These are phyloP conservation scores for Moricandia arvensis DNA, from an alignment of 345 rosid genomes.

Conservation along the genomic window DNA sequence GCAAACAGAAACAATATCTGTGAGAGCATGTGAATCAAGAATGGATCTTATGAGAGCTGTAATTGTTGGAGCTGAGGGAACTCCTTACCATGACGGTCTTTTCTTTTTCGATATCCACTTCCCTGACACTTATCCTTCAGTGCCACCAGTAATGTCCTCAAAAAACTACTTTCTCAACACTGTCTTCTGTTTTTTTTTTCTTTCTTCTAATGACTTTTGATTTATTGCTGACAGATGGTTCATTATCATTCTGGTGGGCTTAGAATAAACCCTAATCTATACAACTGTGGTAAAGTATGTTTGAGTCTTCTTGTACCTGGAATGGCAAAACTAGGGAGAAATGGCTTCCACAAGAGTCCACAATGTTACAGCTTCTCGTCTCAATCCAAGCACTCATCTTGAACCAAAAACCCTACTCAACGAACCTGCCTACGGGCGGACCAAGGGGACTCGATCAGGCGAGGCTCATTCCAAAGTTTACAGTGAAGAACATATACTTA, in stretches of 20 bases:
- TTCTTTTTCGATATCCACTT: slow-evolving; percentile 85
- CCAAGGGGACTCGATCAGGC: slow-evolving; percentile 46
- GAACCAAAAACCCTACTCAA: slow-evolving; percentile 81
- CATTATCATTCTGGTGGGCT: slow-evolving; percentile 81
- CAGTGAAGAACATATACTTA: slow-evolving; percentile 65
- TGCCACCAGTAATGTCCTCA: slow-evolving; percentile 69
- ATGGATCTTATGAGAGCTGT: slow-evolving; percentile 95
- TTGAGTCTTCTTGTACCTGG: slow-evolving; percentile 98
- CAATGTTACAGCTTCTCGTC: slow-evolving; percentile 83
- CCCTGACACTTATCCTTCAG: slow-evolving; percentile 67
- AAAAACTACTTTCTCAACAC: not conserved
- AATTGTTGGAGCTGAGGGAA: slow-evolving; percentile 81
- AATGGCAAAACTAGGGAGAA: slow-evolving; percentile 62
- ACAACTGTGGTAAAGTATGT: slow-evolving; percentile 74
- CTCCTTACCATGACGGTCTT: slow-evolving; percentile 96
- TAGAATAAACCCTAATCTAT: slow-evolving; percentile 82
- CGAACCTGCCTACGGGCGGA: slow-evolving; percentile 73
- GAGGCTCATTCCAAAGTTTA: slow-evolving; percentile 50
- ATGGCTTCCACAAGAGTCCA: slow-evolving; percentile 80
- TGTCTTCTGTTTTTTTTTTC: not conserved
- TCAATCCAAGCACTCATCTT: slow-evolving; percentile 92
- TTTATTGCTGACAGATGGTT: slow-evolving; percentile 52
- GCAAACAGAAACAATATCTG: slow-evolving; percentile 66
- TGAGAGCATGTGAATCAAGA: slow-evolving; percentile 81
- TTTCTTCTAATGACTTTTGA: not conserved